Percentiles rank a stretch among this genome's conserved stretches.
phyloP scores from a whole-genome alignment of 768 basidiomycete genomes.

The Suillus variegatus region DNA sequence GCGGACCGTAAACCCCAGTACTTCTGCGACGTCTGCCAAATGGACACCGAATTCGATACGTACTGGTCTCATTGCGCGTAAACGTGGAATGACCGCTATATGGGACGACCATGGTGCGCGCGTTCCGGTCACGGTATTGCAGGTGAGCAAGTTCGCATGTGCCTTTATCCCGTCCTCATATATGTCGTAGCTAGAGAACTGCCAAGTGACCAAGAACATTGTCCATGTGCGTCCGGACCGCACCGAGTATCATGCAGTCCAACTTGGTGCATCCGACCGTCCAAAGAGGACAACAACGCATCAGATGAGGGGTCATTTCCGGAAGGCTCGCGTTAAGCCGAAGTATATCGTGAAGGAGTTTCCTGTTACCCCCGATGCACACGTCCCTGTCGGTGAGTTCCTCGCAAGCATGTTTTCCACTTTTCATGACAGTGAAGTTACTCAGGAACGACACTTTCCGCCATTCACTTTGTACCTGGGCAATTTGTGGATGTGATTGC shows the following conservation, averaged over 20 bases:
- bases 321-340: conserved; percentile 75
- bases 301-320: conserved; percentile 90
- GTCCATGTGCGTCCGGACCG: conserved; percentile 61
- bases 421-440: conserved; percentile 1
- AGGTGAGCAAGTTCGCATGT: conserved; percentile 51
- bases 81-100: conserved; percentile 93
- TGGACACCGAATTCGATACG: conserved; percentile 87
- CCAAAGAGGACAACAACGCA: conserved; percentile 69
- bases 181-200: conserved; percentile 69
- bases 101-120: conserved; percentile 91
- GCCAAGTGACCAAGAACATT: conserved; percentile 85
- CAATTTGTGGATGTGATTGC: conserved; percentile 93
- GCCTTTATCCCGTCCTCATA: conserved; percentile 15
- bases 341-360: conserved; percentile 90
- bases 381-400: conserved; percentile 80
- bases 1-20: conserved; percentile 20
- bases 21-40: conserved; percentile 42
- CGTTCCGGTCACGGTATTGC: conserved; percentile 91
- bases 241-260: conserved; percentile 87
- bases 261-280: conserved; percentile 84
- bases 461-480: conserved; percentile 95
- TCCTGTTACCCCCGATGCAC: conserved; percentile 83
- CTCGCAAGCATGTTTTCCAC: conserved; percentile 2
- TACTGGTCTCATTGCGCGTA: conserved; percentile 91
- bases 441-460: conserved; percentile 84